A percentile compares a stretch with the other conserved stretches of the same genome.
Evolutionary conservation across 371 early-diverging fungal species (phyloP).

Genomic region (Apophysomyces elegans): DNA sequence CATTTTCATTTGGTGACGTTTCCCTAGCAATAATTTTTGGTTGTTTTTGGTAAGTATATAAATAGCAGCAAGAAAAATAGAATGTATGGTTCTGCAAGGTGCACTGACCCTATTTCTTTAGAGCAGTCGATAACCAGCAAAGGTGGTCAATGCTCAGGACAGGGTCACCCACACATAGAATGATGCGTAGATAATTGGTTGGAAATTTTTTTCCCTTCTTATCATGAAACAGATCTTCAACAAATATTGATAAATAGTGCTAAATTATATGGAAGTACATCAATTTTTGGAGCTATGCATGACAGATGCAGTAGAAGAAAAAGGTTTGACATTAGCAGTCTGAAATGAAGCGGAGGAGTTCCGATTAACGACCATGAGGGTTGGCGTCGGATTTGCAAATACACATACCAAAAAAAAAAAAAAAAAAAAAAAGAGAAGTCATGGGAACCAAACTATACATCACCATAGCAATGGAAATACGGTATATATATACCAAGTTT

Average conservation of each 20-base stretch:
- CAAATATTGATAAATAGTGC: neutral
- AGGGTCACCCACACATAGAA: neutral
- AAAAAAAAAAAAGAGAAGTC: constrained; percentile 1
- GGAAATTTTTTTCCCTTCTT: neutral
- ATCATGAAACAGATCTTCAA: neutral
- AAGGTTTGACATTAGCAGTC: constrained; percentile 6
- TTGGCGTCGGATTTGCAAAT: constrained; percentile 6
- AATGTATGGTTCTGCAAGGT: neutral
- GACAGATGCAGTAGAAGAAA: neutral
- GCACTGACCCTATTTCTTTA: neutral
- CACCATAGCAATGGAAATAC: too few species aligned
- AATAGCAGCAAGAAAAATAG: neutral
- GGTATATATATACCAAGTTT: too few species aligned
- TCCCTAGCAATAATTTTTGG: neutral
- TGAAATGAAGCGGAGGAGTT: constrained; percentile 1
- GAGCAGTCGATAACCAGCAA: neutral
- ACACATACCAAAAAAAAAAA: neutral
- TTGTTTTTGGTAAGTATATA: neutral
- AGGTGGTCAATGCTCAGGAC: constrained; percentile 3
- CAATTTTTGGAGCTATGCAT: neutral
- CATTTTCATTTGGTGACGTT: too few species aligned
- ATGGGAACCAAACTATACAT: neutral
- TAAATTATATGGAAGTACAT: neutral
- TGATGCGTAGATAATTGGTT: too few species aligned
- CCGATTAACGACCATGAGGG: constrained; percentile 1